Conservation (phyloP, 2,329 filamentous ascomycete species). For the Aciculosporium take region DNA sequence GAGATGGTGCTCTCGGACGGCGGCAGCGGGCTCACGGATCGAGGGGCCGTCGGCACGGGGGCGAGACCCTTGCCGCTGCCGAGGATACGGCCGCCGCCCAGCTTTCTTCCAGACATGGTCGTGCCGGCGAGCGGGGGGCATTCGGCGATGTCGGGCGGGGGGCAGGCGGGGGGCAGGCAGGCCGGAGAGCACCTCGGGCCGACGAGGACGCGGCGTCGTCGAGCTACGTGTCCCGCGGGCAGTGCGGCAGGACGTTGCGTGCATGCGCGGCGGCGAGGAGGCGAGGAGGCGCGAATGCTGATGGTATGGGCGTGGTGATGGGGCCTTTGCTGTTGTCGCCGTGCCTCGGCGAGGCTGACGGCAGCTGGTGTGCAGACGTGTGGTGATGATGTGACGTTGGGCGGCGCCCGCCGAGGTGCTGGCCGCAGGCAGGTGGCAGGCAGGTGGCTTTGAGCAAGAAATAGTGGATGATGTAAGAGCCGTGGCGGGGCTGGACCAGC, state of each 20-base stretch:
- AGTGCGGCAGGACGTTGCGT: slow-evolving; percentile 12
- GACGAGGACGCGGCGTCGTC: slow-evolving; percentile 20
- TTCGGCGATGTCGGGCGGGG: not conserved
- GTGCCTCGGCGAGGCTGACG: not conserved
- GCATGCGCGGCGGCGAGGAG: slow-evolving; percentile 3
- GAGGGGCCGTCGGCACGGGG: slow-evolving; percentile 35
- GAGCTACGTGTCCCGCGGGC: slow-evolving; percentile 17
- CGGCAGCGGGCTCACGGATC: slow-evolving; percentile 34
- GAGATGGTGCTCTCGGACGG: slow-evolving; percentile 62
- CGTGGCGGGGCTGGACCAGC: too few species aligned
- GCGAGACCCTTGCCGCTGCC: slow-evolving; percentile 75
- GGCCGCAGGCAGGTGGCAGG: too few species aligned
- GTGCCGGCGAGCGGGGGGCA: slow-evolving; percentile 2
- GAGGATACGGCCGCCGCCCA: slow-evolving; percentile 83
- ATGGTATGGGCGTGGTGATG: not conserved
- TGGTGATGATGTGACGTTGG: slow-evolving; percentile 4
- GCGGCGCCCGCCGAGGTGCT: not conserved
- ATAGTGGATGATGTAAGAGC: too few species aligned
- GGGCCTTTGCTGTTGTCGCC: not conserved
- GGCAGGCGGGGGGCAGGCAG: not conserved
- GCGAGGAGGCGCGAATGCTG: too few species aligned
- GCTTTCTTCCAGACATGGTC: slow-evolving; percentile 72
- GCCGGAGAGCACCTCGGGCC: slow-evolving; percentile 6
- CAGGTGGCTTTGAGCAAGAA: too few species aligned
- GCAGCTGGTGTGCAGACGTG: too few species aligned